Base-by-base conservation (phyloP, 805 yeast species). In the Zygoascus flipseniorum region DNA sequence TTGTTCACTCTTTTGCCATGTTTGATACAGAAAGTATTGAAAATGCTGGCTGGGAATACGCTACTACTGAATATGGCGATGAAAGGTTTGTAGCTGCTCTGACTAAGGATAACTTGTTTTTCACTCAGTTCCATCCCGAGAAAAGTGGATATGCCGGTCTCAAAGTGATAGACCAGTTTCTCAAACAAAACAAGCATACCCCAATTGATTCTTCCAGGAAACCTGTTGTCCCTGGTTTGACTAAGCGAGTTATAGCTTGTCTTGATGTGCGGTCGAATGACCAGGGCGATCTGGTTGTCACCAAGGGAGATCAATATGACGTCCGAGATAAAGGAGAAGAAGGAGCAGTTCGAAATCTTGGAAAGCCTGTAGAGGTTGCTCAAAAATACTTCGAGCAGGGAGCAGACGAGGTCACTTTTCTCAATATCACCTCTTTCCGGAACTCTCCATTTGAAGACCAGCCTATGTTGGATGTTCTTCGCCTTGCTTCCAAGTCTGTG, bases 81-180 rank as follows among this genome's bases (percentile, higher is more conserved):
- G 90, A 93, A 69, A 75, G 70, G 50, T 93, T 90, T 62, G 73
- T 93, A 56, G 95, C 97, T 14, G 93, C 98, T 0, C 67, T 90
- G 48, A 67, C 82, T 31, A 84, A 77, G 63, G 88, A 77, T 55
- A 90, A 89, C 58, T 73, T 92, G 10, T 87, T 93, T 70, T 96
- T 97, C 44, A 93, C 98, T 0, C 99, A 93, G 69, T 93, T 93
- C 69, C 99, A 93, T 70, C 99, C 99, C n/a, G 99, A 93, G 66
- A 93, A 93, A 69, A 88, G 97, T 2, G 99, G 99, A 11, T 65
- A 74, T 20, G 96, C 96, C 4, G 99, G 99, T 48, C 73, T 93
- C 46, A 77, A 79, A 56, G 81, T 92, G 9, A 77, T 93, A 54
- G 77, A 77, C 54, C 79, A 86, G 28, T 93, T 93, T 65, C 72